Percentiles rank a stretch among this genome's conserved stretches.
Evolutionary conservation across 108 stramenopile species (phyloP).

Genomic region (Cyclotella kingstonii): DNA sequence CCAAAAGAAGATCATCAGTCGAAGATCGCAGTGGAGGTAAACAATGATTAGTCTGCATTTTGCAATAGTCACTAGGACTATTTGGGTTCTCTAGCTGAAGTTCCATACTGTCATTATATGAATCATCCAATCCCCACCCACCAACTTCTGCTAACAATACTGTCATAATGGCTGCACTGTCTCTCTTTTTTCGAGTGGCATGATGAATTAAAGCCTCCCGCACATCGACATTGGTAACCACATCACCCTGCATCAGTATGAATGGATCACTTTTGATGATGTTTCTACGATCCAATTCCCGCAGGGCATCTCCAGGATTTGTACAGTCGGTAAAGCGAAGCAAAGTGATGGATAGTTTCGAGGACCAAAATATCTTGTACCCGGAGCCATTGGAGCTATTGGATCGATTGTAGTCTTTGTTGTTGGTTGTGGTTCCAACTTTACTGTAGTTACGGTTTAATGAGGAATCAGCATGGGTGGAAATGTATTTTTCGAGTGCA

Average conservation of each 20-base stretch:
- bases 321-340: slow-evolving; percentile 68
- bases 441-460: background rate
- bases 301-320: slow-evolving; percentile 93
- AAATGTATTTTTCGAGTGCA: slow-evolving; percentile 3
- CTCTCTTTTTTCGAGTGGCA: slow-evolving; percentile 63
- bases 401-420: background rate
- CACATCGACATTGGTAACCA: slow-evolving; percentile 90
- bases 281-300: slow-evolving; percentile 93
- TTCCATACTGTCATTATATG: slow-evolving; percentile 15
- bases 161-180: slow-evolving; percentile 86
- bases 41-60: background rate
- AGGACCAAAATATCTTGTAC: slow-evolving; percentile 25
- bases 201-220: slow-evolving; percentile 62
- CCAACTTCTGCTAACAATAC: slow-evolving; percentile 71
- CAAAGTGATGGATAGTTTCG: slow-evolving; percentile 49
- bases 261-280: slow-evolving; percentile 96
- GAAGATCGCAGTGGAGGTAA: slow-evolving; percentile 47
- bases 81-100: slow-evolving; percentile 8
- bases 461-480: background rate
- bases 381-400: background rate
- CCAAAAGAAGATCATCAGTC: slow-evolving; percentile 80
- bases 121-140: slow-evolving; percentile 41
- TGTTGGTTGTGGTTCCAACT: background rate
- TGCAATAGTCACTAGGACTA: background rate
- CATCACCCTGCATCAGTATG: slow-evolving; percentile 92